Base-by-base conservation (phyloP, 305 asterid species). In the Salvia sclarea region DNA sequence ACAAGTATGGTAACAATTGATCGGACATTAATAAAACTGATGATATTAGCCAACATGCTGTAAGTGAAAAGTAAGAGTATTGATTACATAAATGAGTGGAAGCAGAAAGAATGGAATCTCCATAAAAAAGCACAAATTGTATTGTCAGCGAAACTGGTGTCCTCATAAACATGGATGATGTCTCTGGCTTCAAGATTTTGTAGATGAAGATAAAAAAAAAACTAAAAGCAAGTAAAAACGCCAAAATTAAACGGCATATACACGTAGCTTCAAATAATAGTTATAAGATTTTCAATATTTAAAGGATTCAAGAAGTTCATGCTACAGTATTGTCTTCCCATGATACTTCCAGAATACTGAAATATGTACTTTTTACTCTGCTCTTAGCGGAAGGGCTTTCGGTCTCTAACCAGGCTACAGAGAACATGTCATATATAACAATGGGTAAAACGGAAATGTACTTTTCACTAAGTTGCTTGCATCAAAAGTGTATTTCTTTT, bases 1-100 rank as follows among this genome's bases (percentile, higher is more conserved):
- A 58, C 50, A 37, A 10, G 24, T 31, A 17, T 20, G 47, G 35
- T 58, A 38, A 43, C 30, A 59, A 10, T 33, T 49, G 7, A 14
- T 10, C 22, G 24, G 40, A 35, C 50, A 66, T 40, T 25, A 24
- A 33, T 43, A 61, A 44, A 55, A n/a, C n/a, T n/a, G n/a, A n/a
- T n/a, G 35, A n/a, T 38, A 70, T n/a, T 33, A 62, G 48, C 52
- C 41, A 45, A 48, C 10, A 41, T 28, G 61, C 31, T 53, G 38
- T 54, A 31, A 45, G 41, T 31, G 9, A n/a, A 18, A 30, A 64
- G 28, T 56, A 21, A 22, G 14, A 54, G 43, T 11, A 57, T 31
- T 53, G 56, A 45, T 48, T 14, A 40, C 66, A 44, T 31, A 72
- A 43, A 56, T 55, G 65, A 33, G 61, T 40, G 37, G 17, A 66